Conservation (phyloP, 768 basidiomycete species). For the Suillus hirtellus region DNA sequence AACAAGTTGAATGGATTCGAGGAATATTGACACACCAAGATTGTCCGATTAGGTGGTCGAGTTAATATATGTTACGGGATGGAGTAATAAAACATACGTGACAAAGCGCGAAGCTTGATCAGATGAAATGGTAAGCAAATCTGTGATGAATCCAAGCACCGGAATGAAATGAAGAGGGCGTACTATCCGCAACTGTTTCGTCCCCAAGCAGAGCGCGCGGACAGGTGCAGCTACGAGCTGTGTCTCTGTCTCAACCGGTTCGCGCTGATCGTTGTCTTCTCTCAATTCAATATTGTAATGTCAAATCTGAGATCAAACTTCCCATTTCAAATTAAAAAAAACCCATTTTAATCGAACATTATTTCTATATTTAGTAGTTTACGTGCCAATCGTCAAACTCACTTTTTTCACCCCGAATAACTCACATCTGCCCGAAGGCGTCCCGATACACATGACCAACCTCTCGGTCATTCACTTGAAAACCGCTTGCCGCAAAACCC, state of each 20-base stretch:
- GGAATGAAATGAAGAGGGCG: constrained; percentile 4
- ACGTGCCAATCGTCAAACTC: constrained; percentile 13
- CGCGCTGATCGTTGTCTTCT: constrained; percentile 12
- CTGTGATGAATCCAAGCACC: constrained; percentile 4
- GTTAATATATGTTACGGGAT: constrained; percentile 31
- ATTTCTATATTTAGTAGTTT: constrained; percentile 16
- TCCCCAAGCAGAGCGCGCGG: not conserved
- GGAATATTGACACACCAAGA: constrained; percentile 24
- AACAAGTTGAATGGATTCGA: constrained; percentile 15
- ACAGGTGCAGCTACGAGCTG: not conserved
- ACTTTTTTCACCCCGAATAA: constrained; percentile 4
- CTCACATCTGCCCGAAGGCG: not conserved
- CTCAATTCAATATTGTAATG: not conserved
- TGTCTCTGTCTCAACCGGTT: not conserved
- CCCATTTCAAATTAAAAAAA: constrained; percentile 31
- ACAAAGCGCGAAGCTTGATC: constrained; percentile 18
- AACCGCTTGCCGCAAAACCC: not conserved
- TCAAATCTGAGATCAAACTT: constrained; percentile 27
- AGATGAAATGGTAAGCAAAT: constrained; percentile 17
- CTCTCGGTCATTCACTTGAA: not conserved
- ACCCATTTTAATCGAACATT: constrained; percentile 10
- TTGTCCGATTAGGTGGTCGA: constrained; percentile 27
- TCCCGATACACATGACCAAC: constrained; percentile 1
- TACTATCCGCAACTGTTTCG: not conserved
- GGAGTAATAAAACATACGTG: constrained; percentile 19